These are phyloP conservation scores for Tephrocybe sp. DNA, from an alignment of 768 basidiomycete species.

Conservation along the genomic window DNA sequence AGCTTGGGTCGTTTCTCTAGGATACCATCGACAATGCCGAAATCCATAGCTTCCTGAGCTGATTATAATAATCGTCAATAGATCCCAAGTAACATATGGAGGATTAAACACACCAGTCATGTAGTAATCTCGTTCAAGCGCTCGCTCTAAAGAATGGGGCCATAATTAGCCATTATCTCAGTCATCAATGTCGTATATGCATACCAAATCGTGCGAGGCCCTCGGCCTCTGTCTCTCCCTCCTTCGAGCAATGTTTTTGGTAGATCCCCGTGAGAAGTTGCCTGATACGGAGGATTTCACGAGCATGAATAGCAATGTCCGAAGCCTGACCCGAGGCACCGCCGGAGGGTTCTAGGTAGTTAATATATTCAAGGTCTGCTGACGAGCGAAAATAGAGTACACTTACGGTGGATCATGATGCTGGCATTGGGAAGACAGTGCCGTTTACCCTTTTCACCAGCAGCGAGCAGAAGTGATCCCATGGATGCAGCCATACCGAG, in stretches of 20 bases:
- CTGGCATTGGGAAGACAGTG: conserved; percentile 91
- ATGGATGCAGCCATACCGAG: conserved; percentile 94
- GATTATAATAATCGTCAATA: conserved; percentile 17
- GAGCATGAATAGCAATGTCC: conserved; percentile 97
- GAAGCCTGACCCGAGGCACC: conserved; percentile 94
- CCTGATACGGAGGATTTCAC: conserved; percentile 90
- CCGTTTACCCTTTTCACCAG: conserved; percentile 87
- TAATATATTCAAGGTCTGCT: not conserved
- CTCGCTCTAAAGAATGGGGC: conserved; percentile 56
- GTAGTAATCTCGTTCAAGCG: conserved; percentile 93
- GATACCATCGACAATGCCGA: conserved; percentile 93
- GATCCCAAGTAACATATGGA: conserved; percentile 8
- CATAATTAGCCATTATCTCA: conserved; percentile 10
- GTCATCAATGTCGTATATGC: conserved; percentile 22
- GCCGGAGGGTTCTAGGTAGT: conserved; percentile 81
- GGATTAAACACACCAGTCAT: conserved; percentile 67
- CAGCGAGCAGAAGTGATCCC: conserved; percentile 91
- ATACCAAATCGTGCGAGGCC: conserved; percentile 79
- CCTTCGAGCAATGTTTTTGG: conserved; percentile 75
- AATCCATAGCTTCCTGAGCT: conserved; percentile 86
- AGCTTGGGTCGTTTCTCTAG: conserved; percentile 71
- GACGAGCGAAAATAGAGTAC: conserved; percentile 1
- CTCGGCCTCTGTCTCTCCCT: conserved; percentile 58
- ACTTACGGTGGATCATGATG: conserved; percentile 97
- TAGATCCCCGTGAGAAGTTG: conserved; percentile 85